Evolutionary conservation across 2,329 filamentous ascomycete species (phyloP), one percentile per base, ranked within the genome.

Genomic region (Xylaria sp.): DNA sequence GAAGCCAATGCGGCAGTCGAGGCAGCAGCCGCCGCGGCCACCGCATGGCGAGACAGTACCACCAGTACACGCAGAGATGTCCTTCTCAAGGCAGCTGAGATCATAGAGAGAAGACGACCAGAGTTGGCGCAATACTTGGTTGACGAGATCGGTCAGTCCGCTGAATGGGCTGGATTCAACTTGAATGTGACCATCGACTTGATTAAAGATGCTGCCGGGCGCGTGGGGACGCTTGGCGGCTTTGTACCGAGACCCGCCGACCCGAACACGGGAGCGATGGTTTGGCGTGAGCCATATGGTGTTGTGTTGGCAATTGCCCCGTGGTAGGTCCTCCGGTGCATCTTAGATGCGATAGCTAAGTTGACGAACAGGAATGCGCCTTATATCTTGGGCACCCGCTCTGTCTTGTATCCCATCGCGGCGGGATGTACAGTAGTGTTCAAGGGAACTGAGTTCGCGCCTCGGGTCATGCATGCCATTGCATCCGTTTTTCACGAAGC

Each of bases 241-340:
- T 76, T 81, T 26, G 72, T 74, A n/a, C 80, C 82, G 4, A 75
- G 75, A 10, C 72, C 78, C 1, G 66, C 73, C 2, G 73, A 86
- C 17, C 83, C 87, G 44, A 85, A 84, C 0, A 84, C 84, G 28
- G 84, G 81, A 58, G 92, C 89, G 0, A 82, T 96, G 72, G 81
- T 97, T 4, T 80, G 90, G 71, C 90, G 89, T 76, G 92, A 94
- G 79, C 93, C 93, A 0, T 93, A 88, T 74, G 93, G 93, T 1
- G 93, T 96, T 7, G 85, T 94, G 17, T 81, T 97, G 36, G 90
- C 88, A 2, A 93, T 97, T 78, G 92, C 91, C 2, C 92, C 93
- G 10, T 97, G 93, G 93, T 94, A 83, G 74, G 81, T 64, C 1
- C 10, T 23, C 72, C 6, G 11, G 23, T 36, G 38, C 17, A 6